phyloP scores from a whole-genome alignment of 352 stramenopile genomes.

The Globisporangium yorkense region DNA sequence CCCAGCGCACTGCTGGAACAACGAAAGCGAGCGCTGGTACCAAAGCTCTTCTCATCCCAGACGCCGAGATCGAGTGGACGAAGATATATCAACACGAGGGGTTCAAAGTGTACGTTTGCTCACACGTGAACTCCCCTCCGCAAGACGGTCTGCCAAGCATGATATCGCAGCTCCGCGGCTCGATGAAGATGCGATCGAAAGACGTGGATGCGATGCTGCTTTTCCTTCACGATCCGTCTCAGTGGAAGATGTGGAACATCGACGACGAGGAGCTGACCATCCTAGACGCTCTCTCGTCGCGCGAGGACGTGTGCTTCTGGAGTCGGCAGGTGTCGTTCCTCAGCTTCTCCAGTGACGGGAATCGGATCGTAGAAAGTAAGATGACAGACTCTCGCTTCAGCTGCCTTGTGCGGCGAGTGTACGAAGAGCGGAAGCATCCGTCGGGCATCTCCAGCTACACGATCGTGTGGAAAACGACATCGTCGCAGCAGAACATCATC shows the following conservation, averaged over 20 bases:
- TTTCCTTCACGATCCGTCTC: constrained; percentile 19
- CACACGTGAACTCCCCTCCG: neutral
- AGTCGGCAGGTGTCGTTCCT: constrained; percentile 25
- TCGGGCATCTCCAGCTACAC: constrained; percentile 13
- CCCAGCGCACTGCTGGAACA: neutral
- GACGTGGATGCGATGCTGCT: constrained; percentile 16
- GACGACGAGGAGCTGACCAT: constrained; percentile 16
- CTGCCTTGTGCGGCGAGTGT: constrained; percentile 24
- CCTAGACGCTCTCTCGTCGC: constrained; percentile 20
- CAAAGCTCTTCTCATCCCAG: constrained; percentile 12
- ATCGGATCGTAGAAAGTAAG: constrained; percentile 4
- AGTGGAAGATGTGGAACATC: constrained; percentile 15
- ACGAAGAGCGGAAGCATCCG: constrained; percentile 13
- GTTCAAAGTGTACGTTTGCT: constrained; percentile 10
- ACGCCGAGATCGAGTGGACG: constrained; percentile 6
- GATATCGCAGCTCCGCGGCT: constrained; percentile 21
- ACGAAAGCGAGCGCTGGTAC: constrained; percentile 8
- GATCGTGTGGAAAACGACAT: constrained; percentile 34
- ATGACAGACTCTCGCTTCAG: constrained; percentile 20
- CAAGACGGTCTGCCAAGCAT: neutral
- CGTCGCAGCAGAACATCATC: constrained; percentile 18
- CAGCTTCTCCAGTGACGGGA: constrained; percentile 20
- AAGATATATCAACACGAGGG: constrained; percentile 9
- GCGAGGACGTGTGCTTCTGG: constrained; percentile 35
- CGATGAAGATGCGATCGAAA: constrained; percentile 14